A percentile compares a stretch with the other conserved stretches of the same genome.
These are phyloP conservation scores for Populus hybrid DNA, from an alignment of 441 rosid genomes.

Conservation along the genomic window DNA sequence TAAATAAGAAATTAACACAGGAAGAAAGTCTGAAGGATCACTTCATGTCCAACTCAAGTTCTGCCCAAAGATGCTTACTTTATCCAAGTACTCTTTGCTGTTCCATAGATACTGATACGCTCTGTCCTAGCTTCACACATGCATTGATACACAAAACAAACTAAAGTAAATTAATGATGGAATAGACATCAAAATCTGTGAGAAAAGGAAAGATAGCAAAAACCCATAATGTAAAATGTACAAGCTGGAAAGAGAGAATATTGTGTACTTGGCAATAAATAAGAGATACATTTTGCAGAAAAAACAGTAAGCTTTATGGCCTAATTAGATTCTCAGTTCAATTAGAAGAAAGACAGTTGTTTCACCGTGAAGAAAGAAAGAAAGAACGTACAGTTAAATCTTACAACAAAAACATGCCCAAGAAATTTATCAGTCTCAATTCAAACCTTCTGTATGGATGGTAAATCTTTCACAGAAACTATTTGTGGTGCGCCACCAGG, in stretches of 20 bases:
- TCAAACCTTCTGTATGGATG: constrained; percentile 52
- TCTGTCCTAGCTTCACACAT: constrained; percentile 68
- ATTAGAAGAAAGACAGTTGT: not conserved
- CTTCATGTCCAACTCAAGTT: constrained; percentile 1
- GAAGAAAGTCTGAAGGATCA: not conserved
- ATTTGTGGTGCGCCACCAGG: constrained; percentile 87
- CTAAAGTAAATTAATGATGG: not conserved
- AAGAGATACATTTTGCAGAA: not conserved
- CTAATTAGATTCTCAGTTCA: not conserved
- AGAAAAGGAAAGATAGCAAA: not conserved
- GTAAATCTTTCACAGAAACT: constrained; percentile 56
- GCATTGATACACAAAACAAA: constrained; percentile 1
- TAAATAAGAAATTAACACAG: not conserved
- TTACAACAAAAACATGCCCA: not conserved
- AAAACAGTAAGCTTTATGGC: not conserved
- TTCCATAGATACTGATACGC: constrained; percentile 88
- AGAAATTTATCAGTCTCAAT: not conserved
- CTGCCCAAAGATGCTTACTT: constrained; percentile 39
- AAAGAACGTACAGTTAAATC: not conserved
- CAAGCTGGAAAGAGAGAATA: not conserved
- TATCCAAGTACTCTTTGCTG: constrained; percentile 70
- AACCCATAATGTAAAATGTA: not conserved
- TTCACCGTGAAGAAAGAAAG: not conserved
- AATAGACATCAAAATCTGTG: not conserved
- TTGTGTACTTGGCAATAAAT: not conserved